These are phyloP conservation scores for Epicoccum sorghinum DNA, from an alignment of 2,329 filamentous ascomycete genomes.

Conservation along the genomic window DNA sequence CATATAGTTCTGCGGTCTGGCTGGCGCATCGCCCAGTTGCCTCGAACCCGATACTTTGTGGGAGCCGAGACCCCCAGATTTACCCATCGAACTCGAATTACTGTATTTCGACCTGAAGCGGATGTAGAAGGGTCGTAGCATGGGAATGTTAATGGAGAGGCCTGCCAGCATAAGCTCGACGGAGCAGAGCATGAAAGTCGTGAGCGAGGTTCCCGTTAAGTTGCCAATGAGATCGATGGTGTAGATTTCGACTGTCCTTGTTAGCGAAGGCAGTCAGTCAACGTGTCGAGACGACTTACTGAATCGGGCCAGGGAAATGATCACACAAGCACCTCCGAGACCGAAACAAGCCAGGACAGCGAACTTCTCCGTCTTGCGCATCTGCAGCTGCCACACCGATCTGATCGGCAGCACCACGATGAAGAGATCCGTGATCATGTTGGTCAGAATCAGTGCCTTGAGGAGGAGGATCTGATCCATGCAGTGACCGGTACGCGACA, in stretches of 20 bases:
- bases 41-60: conserved; percentile 9
- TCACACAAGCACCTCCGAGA: conserved; percentile 22
- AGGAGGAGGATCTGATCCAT: conserved; percentile 31
- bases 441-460: conserved; percentile 26
- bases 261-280: not conserved
- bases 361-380: conserved; percentile 32
- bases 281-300: not conserved
- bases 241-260: conserved; percentile 15
- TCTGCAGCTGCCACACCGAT: conserved; percentile 27
- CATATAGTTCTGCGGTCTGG: conserved; percentile 21
- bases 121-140: conserved; percentile 31
- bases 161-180: conserved; percentile 31
- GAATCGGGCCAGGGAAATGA: conserved; percentile 31
- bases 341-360: conserved; percentile 30
- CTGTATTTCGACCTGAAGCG: conserved; percentile 24
- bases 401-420: conserved; percentile 25
- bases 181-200: conserved; percentile 31
- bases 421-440: conserved; percentile 24
- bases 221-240: conserved; percentile 25
- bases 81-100: conserved; percentile 11
- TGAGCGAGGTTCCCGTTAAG: conserved; percentile 29
- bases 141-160: conserved; percentile 32
- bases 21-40: conserved; percentile 6
- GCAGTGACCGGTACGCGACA: conserved; percentile 27
- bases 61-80: conserved; percentile 1